Percentiles rank a stretch among this genome's conserved stretches.
Evolutionary conservation across 1,284 basidiomycete genomes (phyloP).

Genomic region (Cryptococcus sp.): DNA sequence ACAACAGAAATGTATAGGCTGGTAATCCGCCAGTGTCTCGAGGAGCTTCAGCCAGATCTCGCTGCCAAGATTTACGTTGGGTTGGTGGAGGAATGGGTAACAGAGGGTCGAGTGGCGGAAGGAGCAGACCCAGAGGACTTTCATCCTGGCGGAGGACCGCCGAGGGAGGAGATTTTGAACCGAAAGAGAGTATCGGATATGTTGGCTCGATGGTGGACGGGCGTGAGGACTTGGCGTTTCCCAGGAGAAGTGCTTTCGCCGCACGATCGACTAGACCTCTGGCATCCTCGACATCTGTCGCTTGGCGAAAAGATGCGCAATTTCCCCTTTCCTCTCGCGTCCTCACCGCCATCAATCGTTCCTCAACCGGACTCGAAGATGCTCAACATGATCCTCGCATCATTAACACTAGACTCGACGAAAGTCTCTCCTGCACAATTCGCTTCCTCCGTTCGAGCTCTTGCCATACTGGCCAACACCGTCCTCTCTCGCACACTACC

Average conservation of each 20-base stretch:
- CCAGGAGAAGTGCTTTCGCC: constrained; percentile 51
- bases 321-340: constrained; percentile 48
- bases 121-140: constrained; percentile 46
- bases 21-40: constrained; percentile 31
- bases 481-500: constrained; percentile 51
- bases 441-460: constrained; percentile 44
- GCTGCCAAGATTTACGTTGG: constrained; percentile 50
- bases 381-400: constrained; percentile 36
- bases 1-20: constrained; percentile 33
- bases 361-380: constrained; percentile 37
- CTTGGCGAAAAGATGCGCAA: constrained; percentile 44
- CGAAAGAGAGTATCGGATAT: constrained; percentile 15
- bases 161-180: constrained; percentile 14
- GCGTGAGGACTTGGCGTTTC: constrained; percentile 48
- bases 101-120: constrained; percentile 49
- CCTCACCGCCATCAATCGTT: constrained; percentile 48
- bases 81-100: constrained; percentile 53
- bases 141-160: constrained; percentile 39
- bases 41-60: constrained; percentile 33
- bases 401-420: constrained; percentile 31
- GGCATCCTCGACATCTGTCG: constrained; percentile 48
- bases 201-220: constrained; percentile 46
- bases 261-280: constrained; percentile 48
- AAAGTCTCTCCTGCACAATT: constrained; percentile 25
- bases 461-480: constrained; percentile 51